Conservation (phyloP, 352 stramenopile genomes). For the Phytophthora ramorum region DNA sequence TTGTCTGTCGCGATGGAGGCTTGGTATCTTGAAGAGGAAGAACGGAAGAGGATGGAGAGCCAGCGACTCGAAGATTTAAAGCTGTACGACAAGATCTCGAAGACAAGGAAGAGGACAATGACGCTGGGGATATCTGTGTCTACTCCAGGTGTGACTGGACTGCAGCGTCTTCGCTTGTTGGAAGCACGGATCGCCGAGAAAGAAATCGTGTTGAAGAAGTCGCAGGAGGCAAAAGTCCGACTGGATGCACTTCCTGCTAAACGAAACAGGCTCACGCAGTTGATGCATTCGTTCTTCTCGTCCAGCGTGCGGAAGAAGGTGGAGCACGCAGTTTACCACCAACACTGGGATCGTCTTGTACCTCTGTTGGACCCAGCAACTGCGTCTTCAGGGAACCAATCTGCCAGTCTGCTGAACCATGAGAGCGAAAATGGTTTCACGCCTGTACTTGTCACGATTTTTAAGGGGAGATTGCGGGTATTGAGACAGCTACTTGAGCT, state of each 20-base stretch:
- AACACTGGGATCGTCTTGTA: conserved; percentile 49
- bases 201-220: conserved; percentile 34
- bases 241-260: conserved; percentile 56
- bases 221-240: conserved; percentile 37
- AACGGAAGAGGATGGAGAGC: conserved; percentile 26
- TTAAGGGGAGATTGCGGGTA: conserved; percentile 36
- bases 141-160: conserved; percentile 39
- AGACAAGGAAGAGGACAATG: conserved; percentile 34
- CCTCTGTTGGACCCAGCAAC: conserved; percentile 43
- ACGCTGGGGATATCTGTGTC: conserved; percentile 41
- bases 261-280: conserved; percentile 27
- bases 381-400: conserved; percentile 17
- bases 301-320: conserved; percentile 50
- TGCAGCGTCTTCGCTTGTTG: conserved; percentile 42
- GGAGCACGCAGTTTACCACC: conserved; percentile 49
- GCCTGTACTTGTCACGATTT: conserved; percentile 57
- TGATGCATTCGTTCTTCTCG: conserved; percentile 45
- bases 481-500: conserved; percentile 59
- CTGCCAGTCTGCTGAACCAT: conserved; percentile 40
- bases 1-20: conserved; percentile 54
- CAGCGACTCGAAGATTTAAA: conserved; percentile 49
- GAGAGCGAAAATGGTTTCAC: conserved; percentile 69
- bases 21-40: conserved; percentile 34
- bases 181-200: conserved; percentile 44
- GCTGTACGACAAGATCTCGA: conserved; percentile 37